Evolutionary conservation across 2,329 filamentous ascomycete genomes (phyloP), one percentile per base, ranked within the genome.

Genomic region (Monosporascus sp.): DNA sequence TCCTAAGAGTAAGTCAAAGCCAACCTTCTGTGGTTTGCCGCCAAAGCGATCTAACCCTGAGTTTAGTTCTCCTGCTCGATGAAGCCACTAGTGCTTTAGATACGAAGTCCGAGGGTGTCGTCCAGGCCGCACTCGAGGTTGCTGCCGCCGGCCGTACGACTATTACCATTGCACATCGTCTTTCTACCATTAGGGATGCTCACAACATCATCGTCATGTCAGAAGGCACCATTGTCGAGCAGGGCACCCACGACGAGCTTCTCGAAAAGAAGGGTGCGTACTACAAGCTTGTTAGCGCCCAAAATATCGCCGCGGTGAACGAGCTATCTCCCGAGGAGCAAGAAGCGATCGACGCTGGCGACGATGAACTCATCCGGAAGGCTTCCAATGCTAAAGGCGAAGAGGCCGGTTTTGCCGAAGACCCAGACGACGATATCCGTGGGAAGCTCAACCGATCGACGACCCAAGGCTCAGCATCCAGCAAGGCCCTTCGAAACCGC

Each of bases 131-230:
- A 18, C 79, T 99, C 8, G 92, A 97, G 63, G 87, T 83, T 48
- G 94, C 93, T 25, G 82, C 91, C 1, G 80, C 88, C 58, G 93
- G 92, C 24, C 83, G 94, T 51, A 99, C 94, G 0, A 97, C 94
- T 2, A 96, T 97, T 62, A 89, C 92, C 6, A 97, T 99, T 69
- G 94, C 94, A 44, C 94, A 99, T 73, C 87, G 93, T 60, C 78
- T 99, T 8, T 96, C 91, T 1, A 99, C 94, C 6, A 96, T 99
- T 74, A 91, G 85, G 70, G 86, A 91, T 58, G 93, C 93, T 0
- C 88, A 97, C 70, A 97, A 96, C 64, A 99, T 99, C 60, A 89
- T 97, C 14, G 93, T 97, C 58, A 93, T 99, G 86, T 81, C 85
- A 5, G 73, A 85, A 55, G 94, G 94, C 14, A 75, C 79, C n/a